A percentile compares a stretch with the other conserved stretches of the same genome.
Conservation (phyloP, 1,284 basidiomycete genomes). For the Fomes fomentarius region DNA sequence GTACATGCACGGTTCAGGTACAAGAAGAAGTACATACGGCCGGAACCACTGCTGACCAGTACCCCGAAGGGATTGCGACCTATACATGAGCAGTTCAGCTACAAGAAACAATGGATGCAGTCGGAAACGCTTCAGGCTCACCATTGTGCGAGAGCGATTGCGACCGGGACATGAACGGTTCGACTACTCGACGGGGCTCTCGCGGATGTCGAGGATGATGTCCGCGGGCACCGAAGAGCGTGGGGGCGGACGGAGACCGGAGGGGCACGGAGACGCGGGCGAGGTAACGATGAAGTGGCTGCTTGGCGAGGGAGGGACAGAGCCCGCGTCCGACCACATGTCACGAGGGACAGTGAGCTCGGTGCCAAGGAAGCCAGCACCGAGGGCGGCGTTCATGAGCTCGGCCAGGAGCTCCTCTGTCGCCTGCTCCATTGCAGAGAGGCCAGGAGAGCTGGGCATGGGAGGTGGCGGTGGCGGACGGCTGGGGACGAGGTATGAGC, state of each 20-base stretch:
- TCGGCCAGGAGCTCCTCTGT: conserved; percentile 35
- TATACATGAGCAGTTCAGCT: too few relatives aligned
- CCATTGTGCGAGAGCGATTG: too few relatives aligned
- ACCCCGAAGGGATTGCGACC: too few relatives aligned
- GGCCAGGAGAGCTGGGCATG: conserved; percentile 7
- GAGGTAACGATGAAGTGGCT: conserved; percentile 29
- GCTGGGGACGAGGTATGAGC: conserved; percentile 32
- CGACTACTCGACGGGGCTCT: conserved; percentile 25
- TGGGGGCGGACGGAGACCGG: conserved; percentile 39
- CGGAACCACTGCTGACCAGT: too few relatives aligned
- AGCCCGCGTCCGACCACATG: conserved; percentile 19
- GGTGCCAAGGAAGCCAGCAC: conserved; percentile 27
- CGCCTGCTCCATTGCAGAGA: conserved; percentile 36
- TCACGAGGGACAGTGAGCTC: conserved; percentile 23
- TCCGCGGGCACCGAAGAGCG: conserved; percentile 42
- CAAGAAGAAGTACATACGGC: too few relatives aligned
- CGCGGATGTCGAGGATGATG: conserved; percentile 34
- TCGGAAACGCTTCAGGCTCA: too few relatives aligned
- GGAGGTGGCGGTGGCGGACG: conserved; percentile 26
- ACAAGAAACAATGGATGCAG: too few relatives aligned
- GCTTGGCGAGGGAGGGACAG: conserved; percentile 32
- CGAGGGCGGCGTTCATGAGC: conserved; percentile 34
- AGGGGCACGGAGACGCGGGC: conserved; percentile 5
- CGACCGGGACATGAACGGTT: too few relatives aligned
- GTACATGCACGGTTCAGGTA: too few relatives aligned